Percentiles rank a stretch among this genome's conserved stretches.
Evolutionary conservation across 345 rosid genomes (phyloP).

Genomic region (Isatis tinctoria): DNA sequence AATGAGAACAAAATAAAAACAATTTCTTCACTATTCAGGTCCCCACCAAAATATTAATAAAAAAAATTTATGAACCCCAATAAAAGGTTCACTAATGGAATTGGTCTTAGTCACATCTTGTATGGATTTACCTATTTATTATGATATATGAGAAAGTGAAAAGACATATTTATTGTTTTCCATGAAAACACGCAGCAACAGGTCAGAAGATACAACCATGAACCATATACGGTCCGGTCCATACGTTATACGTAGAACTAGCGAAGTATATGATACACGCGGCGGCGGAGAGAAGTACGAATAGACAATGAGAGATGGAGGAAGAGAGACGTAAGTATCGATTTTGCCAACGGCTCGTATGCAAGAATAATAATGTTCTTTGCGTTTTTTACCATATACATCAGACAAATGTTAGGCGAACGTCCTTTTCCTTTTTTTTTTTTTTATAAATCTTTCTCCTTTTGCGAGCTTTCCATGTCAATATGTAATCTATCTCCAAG

Average conservation of each 20-base stretch:
- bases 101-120: neutral
- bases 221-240: too few relatives aligned
- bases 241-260: too few relatives aligned
- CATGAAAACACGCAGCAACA: neutral
- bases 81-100: too few relatives aligned
- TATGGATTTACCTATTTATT: neutral
- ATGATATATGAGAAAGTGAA: neutral
- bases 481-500: neutral
- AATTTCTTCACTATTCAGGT: too few relatives aligned
- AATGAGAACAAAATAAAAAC: too few relatives aligned
- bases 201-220: neutral
- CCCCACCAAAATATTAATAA: too few relatives aligned
- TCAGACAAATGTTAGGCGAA: constrained; percentile 45
- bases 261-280: too few relatives aligned
- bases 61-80: too few relatives aligned
- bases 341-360: constrained; percentile 22
- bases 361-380: constrained; percentile 24
- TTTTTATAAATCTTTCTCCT: neutral
- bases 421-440: constrained; percentile 36
- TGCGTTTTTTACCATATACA: constrained; percentile 18
- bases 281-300: neutral
- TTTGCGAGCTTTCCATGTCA: neutral
- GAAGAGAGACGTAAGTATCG: constrained; percentile 28
- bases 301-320: constrained; percentile 27
- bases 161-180: neutral